Conservation (phyloP, 768 basidiomycete genomes). For the Boletus rubropictus region DNA sequence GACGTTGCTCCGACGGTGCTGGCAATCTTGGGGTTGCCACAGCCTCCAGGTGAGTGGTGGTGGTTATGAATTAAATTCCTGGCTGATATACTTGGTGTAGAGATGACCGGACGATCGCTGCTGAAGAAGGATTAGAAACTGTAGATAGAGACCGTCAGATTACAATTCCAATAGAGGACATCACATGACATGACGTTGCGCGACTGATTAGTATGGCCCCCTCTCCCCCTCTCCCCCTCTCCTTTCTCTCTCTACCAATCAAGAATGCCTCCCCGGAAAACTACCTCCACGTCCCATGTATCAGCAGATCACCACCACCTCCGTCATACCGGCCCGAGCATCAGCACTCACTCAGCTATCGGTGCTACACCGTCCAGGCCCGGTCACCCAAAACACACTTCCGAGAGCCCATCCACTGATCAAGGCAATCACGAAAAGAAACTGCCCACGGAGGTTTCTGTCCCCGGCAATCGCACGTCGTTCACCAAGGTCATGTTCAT, state of each 20-base stretch:
- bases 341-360: slow-evolving; percentile 2
- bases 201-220: neutral
- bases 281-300: slow-evolving; percentile 7
- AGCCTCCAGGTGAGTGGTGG: slow-evolving; percentile 55
- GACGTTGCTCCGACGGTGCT: slow-evolving; percentile 90
- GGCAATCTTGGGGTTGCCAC: slow-evolving; percentile 64
- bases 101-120: slow-evolving; percentile 29
- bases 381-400: neutral
- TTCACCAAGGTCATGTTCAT: slow-evolving; percentile 44
- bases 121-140: slow-evolving; percentile 22
- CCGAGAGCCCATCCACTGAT: neutral
- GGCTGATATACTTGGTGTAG: slow-evolving; percentile 9
- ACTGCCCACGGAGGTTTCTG: neutral
- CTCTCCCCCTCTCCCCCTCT: neutral
- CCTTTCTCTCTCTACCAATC: neutral
- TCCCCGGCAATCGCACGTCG: slow-evolving; percentile 1
- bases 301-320: slow-evolving; percentile 12
- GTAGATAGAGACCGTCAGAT: slow-evolving; percentile 8
- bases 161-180: too few relatives aligned
- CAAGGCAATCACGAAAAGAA: neutral
- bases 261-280: slow-evolving; percentile 16
- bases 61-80: neutral
- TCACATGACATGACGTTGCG: slow-evolving; percentile 21
- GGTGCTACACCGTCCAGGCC: slow-evolving; percentile 2
- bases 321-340: slow-evolving; percentile 18